These are phyloP conservation scores for Macrocybe gigantea DNA, from an alignment of 768 basidiomycete genomes.

Conservation along the genomic window DNA sequence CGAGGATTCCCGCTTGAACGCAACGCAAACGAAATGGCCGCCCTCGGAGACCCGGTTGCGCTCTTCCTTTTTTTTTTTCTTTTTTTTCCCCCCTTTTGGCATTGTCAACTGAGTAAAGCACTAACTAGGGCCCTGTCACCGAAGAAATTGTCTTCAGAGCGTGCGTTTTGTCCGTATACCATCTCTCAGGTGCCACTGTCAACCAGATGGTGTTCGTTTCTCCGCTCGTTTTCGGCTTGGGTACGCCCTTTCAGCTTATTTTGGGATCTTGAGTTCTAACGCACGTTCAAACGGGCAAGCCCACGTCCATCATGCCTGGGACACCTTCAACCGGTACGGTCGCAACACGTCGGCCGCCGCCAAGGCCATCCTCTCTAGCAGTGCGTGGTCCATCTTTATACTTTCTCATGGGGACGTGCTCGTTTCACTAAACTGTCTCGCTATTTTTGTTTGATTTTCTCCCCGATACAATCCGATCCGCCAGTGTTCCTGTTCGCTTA, in stretches of 20 bases:
- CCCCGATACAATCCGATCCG: background rate
- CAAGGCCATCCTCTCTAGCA: constrained; percentile 46
- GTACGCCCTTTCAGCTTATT: constrained; percentile 33
- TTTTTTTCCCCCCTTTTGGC: no score
- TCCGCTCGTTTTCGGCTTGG: constrained; percentile 85
- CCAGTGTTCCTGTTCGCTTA: constrained; percentile 85
- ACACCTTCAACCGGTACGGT: constrained; percentile 73
- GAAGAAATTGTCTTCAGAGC: constrained; percentile 92
- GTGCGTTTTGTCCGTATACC: constrained; percentile 71
- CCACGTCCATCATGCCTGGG: constrained; percentile 90
- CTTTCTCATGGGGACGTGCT: background rate
- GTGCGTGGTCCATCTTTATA: constrained; percentile 33
- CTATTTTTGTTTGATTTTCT: background rate
- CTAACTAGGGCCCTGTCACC: constrained; percentile 65
- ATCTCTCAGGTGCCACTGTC: constrained; percentile 53
- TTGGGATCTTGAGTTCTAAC: background rate
- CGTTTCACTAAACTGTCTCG: background rate
- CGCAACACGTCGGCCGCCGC: constrained; percentile 57
- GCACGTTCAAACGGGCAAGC: constrained; percentile 39
- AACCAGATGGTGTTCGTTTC: constrained; percentile 68
- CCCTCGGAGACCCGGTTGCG: background rate
- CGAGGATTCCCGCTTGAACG: no score
- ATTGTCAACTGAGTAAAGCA: no score
- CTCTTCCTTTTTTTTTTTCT: constrained; percentile 15
- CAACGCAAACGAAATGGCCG: background rate